phyloP scores from a whole-genome alignment of 306 rosid genomes.

The Dryas drummondii region DNA sequence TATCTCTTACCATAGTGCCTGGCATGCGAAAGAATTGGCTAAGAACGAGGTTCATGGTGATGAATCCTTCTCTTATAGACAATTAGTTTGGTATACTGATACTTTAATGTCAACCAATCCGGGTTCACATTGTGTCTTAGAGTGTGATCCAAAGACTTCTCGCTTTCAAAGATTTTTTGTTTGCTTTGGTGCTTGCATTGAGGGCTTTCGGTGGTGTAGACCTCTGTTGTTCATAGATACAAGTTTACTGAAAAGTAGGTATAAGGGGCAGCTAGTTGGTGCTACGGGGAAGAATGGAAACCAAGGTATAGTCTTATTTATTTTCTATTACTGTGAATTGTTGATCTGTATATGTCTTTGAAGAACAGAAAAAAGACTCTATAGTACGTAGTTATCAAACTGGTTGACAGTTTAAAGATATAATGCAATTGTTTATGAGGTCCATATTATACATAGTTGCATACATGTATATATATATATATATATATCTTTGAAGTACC shows the following conservation, averaged over 20 bases:
- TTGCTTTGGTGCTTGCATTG: neutral
- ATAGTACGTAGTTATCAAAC: no score
- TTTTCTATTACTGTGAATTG: neutral
- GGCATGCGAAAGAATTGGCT: neutral
- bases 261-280: neutral
- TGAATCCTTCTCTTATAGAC: neutral
- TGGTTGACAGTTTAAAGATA: no score
- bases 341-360: no score
- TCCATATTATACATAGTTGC: neutral
- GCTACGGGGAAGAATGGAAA: neutral
- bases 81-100: neutral
- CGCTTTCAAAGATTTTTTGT: neutral
- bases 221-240: conserved; percentile 1
- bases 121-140: neutral
- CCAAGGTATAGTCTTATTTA: neutral
- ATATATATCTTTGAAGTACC: neutral
- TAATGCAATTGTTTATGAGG: neutral
- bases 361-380: no score
- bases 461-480: neutral
- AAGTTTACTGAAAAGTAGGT: neutral
- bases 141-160: conserved; percentile 1
- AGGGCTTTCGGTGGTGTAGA: neutral
- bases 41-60: neutral
- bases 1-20: neutral
- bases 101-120: neutral